Evolutionary conservation across 768 basidiomycete species (phyloP).

Genomic region (Serendipita indica): DNA sequence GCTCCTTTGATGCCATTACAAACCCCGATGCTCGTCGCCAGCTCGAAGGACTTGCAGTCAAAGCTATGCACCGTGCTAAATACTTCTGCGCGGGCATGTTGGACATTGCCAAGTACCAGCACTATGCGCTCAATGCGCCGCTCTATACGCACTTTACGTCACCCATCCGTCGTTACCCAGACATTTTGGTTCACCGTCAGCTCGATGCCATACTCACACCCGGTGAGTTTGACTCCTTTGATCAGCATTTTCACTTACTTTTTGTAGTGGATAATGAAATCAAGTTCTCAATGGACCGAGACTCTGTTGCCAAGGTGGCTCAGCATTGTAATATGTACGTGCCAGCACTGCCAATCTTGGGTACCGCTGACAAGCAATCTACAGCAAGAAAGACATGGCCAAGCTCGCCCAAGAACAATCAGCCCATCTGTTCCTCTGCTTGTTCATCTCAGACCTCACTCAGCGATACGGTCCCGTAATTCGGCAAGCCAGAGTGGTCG

Average conservation of each 20-base stretch:
- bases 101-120: constrained; percentile 93
- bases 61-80: constrained; percentile 89
- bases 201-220: constrained; percentile 74
- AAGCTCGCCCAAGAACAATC: constrained; percentile 92
- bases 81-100: constrained; percentile 99
- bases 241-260: not conserved
- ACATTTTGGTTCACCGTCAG: constrained; percentile 91
- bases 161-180: constrained; percentile 86
- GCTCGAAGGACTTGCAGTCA: constrained; percentile 71
- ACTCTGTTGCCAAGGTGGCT: constrained; percentile 92
- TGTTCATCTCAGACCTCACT: constrained; percentile 86
- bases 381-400: constrained; percentile 81
- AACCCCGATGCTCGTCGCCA: constrained; percentile 61
- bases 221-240: constrained; percentile 26
- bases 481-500: constrained; percentile 87
- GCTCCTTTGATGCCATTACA: constrained; percentile 57
- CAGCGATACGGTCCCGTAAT: constrained; percentile 90
- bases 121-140: constrained; percentile 80
- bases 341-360: not conserved
- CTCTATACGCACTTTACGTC: constrained; percentile 91
- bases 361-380: constrained; percentile 10
- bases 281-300: constrained; percentile 95
- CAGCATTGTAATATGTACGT: constrained; percentile 94
- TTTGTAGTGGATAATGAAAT: constrained; percentile 39
- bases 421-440: constrained; percentile 85